Percentiles rank a stretch among this genome's conserved stretches.
Conservation (phyloP, 2,329 filamentous ascomycete species). For the Geosmithia flava region DNA sequence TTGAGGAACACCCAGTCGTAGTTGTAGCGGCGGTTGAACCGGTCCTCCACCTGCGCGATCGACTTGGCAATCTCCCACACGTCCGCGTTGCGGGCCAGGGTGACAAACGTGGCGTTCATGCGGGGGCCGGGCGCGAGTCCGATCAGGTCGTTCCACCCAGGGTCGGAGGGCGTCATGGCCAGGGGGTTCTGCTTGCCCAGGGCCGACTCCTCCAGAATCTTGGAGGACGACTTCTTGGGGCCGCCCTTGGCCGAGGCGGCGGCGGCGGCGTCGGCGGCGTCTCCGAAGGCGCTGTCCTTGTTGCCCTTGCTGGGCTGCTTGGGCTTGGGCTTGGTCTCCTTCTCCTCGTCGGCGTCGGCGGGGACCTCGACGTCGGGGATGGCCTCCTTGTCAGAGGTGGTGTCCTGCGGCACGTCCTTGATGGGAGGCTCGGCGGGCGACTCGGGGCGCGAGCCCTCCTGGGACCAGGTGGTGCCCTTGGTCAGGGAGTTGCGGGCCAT, state of each 20-base stretch:
- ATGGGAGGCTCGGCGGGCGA: conserved; percentile 1
- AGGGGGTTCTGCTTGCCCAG: conserved; percentile 29
- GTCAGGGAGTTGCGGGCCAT: conserved; percentile 3
- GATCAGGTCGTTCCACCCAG: conserved; percentile 38
- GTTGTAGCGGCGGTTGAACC: conserved; percentile 92
- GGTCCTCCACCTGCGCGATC: conserved; percentile 92
- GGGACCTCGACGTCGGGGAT: too few relatives aligned
- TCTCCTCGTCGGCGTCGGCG: neutral
- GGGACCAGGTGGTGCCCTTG: neutral
- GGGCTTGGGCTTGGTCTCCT: neutral
- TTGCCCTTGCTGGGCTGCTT: neutral
- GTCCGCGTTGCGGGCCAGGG: conserved; percentile 83
- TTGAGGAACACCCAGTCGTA: conserved; percentile 99
- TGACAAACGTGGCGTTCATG: conserved; percentile 97
- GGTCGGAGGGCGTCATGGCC: conserved; percentile 36
- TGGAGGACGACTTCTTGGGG: conserved; percentile 2
- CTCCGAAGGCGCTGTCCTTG: too few relatives aligned
- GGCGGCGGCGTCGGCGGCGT: neutral
- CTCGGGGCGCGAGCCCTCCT: conserved; percentile 1
- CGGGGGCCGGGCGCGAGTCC: conserved; percentile 52
- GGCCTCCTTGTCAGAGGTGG: too few relatives aligned
- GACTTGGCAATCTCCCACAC: conserved; percentile 95
- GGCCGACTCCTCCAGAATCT: conserved; percentile 11
- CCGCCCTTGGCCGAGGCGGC: neutral
- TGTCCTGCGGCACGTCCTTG: conserved; percentile 1